Evolutionary conservation across 2,329 filamentous ascomycete genomes (phyloP), one percentile per base, ranked within the genome.

Genomic region (Huntiella abstrusa): DNA sequence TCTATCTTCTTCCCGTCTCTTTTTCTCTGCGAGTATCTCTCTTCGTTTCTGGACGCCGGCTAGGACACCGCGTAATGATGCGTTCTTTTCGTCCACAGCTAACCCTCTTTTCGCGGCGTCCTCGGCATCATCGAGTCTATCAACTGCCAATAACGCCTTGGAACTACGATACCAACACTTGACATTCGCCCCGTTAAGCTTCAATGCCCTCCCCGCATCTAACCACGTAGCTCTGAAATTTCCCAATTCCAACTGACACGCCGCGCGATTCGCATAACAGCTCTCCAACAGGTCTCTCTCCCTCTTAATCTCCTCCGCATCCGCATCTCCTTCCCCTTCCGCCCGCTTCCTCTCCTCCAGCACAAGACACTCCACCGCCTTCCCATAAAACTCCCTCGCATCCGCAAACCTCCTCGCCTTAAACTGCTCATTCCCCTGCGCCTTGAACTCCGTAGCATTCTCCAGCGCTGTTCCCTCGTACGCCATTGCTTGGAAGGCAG

Each of bases 131-230:
- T 65, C 61, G 47, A 92, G 66, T 56, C 84, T 84, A 59, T 83
- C 80, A 12, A 95, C 73, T 1, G 79, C 75, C 19, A 93, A 66
- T 48, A 93, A 72, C 3, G 91, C 88, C 50, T 71, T 69, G 2
- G 82, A 75, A 47, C 82, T 86, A 52, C 91, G 81, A 63, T 92
- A 98, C 64, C 79, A 85, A 1, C 91, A 88, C 65, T 98, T 98
- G 56, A 92, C 61, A 60, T 94, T 95, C 43, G 60, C 61, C 3
- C 78, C 71, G 62, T 95, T 92, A 49, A 95, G 67, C 35, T 77
- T 74, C 50, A 98, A 70, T 1, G 83, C 80, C 5, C 75, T 70
- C 2, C 80, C 82, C 61, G 87, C 91, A 67, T 96, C 91, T 41
- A 80, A 70, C 56, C 80, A 92, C 63, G 82, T 86, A 52, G 77